A percentile compares a stretch with the other conserved stretches of the same genome.
These are phyloP conservation scores for Oxytropis ochrocephala DNA, from an alignment of 306 rosid genomes.

Conservation along the genomic window DNA sequence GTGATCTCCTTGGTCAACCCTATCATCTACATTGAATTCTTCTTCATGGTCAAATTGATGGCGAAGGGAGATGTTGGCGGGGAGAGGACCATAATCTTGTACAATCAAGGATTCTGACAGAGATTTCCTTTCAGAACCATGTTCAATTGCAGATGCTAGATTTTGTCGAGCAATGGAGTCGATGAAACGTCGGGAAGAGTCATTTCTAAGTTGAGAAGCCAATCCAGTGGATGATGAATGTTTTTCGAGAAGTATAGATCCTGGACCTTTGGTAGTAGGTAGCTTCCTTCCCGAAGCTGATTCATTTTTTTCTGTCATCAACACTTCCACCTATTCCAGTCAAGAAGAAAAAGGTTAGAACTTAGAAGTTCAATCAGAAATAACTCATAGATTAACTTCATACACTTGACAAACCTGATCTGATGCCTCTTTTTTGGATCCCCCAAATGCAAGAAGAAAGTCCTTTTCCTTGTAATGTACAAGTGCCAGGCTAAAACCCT, in stretches of 20 bases:
- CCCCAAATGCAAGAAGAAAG: slow-evolving; percentile 96
- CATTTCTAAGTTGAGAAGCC: slow-evolving; percentile 47
- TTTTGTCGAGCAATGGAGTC: slow-evolving; percentile 49
- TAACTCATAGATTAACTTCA: not conserved
- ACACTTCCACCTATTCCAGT: slow-evolving; percentile 67
- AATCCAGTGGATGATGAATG: slow-evolving; percentile 37
- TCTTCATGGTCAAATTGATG: slow-evolving; percentile 68
- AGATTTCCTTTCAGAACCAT: slow-evolving; percentile 92
- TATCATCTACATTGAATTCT: slow-evolving; percentile 40
- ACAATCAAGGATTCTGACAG: slow-evolving; percentile 58
- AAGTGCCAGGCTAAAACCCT: slow-evolving; percentile 87
- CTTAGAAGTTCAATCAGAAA: slow-evolving; percentile 1
- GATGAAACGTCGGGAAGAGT: slow-evolving; percentile 41
- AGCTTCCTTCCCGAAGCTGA: slow-evolving; percentile 35
- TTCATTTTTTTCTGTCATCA: slow-evolving; percentile 63
- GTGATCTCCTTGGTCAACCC: slow-evolving; percentile 45
- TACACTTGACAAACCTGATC: slow-evolving; percentile 60
- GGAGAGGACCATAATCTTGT: slow-evolving; percentile 40
- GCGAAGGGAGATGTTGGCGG: slow-evolving; percentile 60
- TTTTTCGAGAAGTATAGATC: slow-evolving; percentile 38
- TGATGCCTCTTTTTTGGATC: slow-evolving; percentile 86
- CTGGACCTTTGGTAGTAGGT: slow-evolving; percentile 40
- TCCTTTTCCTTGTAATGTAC: slow-evolving; percentile 83
- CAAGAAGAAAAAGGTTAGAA: not conserved
- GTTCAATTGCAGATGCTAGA: slow-evolving; percentile 65